Conservation (phyloP, 2,329 filamentous ascomycete genomes). For the Xylariomycetidae sp. region DNA sequence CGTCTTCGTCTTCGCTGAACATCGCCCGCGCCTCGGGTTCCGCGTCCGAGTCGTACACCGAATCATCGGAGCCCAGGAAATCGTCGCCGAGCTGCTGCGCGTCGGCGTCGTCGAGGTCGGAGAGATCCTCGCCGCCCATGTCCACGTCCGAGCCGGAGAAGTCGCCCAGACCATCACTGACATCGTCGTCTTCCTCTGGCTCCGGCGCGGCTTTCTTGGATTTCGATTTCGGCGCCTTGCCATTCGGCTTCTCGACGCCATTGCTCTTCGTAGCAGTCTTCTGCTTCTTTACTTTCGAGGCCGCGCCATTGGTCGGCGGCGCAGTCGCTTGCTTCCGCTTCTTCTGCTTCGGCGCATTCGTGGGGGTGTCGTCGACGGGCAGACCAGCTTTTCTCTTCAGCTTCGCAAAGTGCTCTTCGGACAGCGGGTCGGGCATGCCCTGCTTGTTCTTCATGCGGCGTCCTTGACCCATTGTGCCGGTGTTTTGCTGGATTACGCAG, state of each 20-base stretch:
- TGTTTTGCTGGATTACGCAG: conserved; percentile 2
- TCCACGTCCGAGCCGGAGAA: conserved; percentile 36
- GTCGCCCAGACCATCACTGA: conserved; percentile 37
- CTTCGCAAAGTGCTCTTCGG: conserved; percentile 71
- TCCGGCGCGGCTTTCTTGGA: conserved; percentile 34
- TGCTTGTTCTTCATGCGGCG: conserved; percentile 88
- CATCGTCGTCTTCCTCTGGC: conserved; percentile 39
- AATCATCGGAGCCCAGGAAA: conserved; percentile 55
- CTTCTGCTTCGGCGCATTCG: conserved; percentile 58
- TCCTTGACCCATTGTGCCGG: conserved; percentile 70
- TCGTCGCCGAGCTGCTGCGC: conserved; percentile 44
- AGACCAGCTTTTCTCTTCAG: conserved; percentile 79
- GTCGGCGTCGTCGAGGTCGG: conserved; percentile 28
- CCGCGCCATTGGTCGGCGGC: conserved; percentile 12
- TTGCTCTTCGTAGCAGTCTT: conserved; percentile 32
- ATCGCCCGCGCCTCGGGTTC: conserved; percentile 57
- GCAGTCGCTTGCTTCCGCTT: conserved; percentile 38
- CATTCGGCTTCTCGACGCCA: conserved; percentile 30
- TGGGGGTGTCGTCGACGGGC: conserved; percentile 51
- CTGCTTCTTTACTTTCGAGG: conserved; percentile 16
- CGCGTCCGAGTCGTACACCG: conserved; percentile 68
- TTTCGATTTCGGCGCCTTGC: conserved; percentile 25
- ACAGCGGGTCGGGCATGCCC: conserved; percentile 75
- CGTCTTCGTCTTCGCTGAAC: conserved; percentile 93
- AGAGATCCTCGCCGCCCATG: conserved; percentile 37